Evolutionary conservation across 2,329 filamentous ascomycete species (phyloP), one percentile per base, ranked within the genome.

Genomic region (Ophiostoma sp.): DNA sequence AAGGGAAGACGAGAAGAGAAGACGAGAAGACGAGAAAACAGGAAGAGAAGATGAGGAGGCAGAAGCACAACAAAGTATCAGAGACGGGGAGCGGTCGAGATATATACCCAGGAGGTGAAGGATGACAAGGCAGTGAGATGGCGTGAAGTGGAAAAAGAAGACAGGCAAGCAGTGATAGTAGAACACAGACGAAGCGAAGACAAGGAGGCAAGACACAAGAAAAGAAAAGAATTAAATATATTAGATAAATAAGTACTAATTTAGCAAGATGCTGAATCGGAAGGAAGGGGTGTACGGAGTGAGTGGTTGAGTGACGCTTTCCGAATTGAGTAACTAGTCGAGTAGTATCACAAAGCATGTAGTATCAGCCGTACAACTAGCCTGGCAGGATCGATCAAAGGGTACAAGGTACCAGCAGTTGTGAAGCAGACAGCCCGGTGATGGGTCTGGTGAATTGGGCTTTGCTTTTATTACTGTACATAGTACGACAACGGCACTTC

Each of bases 231-330:
- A 48, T 48, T 48, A n/a, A 20, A 48, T 8, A 20, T 48, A n/a
- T 20, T 48, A 17, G 27, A 41, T 23, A 67, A 67, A 35, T 54
- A 62, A 27, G 48, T 7, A 35, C 3, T 31, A 8, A 64, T 17
- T 31, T 20, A 20, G 15, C 57, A 27, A 20, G 44, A 27, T 54
- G 23, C 54, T 48, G 27, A 23, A 27, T 57, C 52, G 52, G 52
- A 57, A 57, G 52, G 52, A 57, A 57, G 52, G 52, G 39, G 65
- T 57, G 52, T 57, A 57, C 52, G n/a, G 23, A 57, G 52, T 57
- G 52, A 57, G 52, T 57, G 52, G 52, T 57, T n/a, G n/a, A 57
- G 52, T 27, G 52, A 57, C 52, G 52, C 52, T 57, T 57, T 57
- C 52, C 52, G 23, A 13, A 27, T 57, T 27, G 23, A 13, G 52